phyloP scores from a whole-genome alignment of 140 eudicot genomes.

The Erigeron philadelphicus region DNA sequence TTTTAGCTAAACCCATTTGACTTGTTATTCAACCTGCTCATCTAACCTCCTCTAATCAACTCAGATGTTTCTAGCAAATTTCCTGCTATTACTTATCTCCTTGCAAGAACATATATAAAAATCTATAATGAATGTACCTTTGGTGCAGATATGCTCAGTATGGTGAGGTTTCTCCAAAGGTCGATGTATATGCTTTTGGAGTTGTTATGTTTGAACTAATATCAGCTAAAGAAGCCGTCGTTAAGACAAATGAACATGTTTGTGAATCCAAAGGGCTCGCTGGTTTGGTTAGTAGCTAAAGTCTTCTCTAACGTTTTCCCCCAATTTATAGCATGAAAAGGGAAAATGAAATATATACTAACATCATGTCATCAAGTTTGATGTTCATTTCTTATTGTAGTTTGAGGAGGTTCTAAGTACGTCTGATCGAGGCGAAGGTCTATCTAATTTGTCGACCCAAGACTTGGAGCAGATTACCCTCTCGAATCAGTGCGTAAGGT shows the following conservation, averaged over 20 bases:
- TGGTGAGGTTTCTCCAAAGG: constrained; percentile 79
- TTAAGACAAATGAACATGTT: constrained; percentile 44
- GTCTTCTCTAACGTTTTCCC: neutral
- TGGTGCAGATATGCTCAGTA: constrained; percentile 69
- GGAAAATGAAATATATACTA: no score
- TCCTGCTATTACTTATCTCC: neutral
- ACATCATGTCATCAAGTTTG: neutral
- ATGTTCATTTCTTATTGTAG: constrained; percentile 27
- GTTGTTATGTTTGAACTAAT: constrained; percentile 78
- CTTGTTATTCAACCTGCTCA: no score
- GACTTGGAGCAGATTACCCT: constrained; percentile 66
- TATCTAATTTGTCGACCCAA: constrained; percentile 61
- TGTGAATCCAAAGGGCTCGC: constrained; percentile 65
- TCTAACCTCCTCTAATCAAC: neutral
- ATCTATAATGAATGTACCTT: neutral
- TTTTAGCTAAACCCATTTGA: no score
- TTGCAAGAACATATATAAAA: neutral
- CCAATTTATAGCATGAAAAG: no score
- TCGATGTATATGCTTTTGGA: constrained; percentile 91
- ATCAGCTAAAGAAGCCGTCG: constrained; percentile 77
- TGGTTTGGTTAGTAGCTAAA: constrained; percentile 48
- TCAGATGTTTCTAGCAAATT: neutral
- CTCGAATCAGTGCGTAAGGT: constrained; percentile 72
- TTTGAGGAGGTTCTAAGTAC: constrained; percentile 62
- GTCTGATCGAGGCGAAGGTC: constrained; percentile 44